A percentile compares a stretch with the other conserved stretches of the same genome.
Conservation (phyloP, 108 stramenopile genomes). For the Cyclotella atomus region DNA sequence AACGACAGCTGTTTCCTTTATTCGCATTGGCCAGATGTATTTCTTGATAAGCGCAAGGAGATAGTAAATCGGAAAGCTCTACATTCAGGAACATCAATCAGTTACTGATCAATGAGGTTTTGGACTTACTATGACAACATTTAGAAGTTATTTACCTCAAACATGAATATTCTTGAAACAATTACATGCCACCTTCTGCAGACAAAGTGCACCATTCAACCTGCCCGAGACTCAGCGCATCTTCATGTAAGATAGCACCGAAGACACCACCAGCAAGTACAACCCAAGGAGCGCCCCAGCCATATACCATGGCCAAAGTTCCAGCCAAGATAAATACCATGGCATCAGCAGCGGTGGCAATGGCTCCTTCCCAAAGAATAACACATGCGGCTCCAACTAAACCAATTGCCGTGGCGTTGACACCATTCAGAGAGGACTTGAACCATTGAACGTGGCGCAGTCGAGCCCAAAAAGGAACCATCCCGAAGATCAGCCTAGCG, state of each 20-base stretch:
- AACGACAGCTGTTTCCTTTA: too few relatives aligned
- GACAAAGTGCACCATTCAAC: not conserved
- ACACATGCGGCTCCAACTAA: slow-evolving; percentile 88
- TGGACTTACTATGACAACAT: too few relatives aligned
- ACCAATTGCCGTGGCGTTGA: slow-evolving; percentile 89
- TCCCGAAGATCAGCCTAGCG: slow-evolving; percentile 89
- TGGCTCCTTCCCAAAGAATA: slow-evolving; percentile 75
- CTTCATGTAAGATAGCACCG: slow-evolving; percentile 70
- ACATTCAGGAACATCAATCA: too few relatives aligned
- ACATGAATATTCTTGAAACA: too few relatives aligned
- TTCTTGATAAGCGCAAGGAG: too few relatives aligned
- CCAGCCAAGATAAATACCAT: slow-evolving; percentile 78
- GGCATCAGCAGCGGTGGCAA: slow-evolving; percentile 72
- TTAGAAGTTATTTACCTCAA: too few relatives aligned
- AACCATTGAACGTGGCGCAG: slow-evolving; percentile 82
- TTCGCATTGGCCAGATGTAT: too few relatives aligned
- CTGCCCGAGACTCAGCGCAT: slow-evolving; percentile 63
- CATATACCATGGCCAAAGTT: slow-evolving; percentile 66
- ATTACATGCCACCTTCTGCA: not conserved
- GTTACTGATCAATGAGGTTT: too few relatives aligned
- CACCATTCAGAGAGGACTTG: slow-evolving; percentile 79
- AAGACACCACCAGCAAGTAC: slow-evolving; percentile 75
- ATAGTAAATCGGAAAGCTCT: too few relatives aligned
- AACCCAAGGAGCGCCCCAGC: slow-evolving; percentile 68
- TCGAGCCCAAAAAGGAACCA: slow-evolving; percentile 91